Evolutionary conservation across 2,329 filamentous ascomycete species (phyloP).

Genomic region (Calonectria honghensis): DNA sequence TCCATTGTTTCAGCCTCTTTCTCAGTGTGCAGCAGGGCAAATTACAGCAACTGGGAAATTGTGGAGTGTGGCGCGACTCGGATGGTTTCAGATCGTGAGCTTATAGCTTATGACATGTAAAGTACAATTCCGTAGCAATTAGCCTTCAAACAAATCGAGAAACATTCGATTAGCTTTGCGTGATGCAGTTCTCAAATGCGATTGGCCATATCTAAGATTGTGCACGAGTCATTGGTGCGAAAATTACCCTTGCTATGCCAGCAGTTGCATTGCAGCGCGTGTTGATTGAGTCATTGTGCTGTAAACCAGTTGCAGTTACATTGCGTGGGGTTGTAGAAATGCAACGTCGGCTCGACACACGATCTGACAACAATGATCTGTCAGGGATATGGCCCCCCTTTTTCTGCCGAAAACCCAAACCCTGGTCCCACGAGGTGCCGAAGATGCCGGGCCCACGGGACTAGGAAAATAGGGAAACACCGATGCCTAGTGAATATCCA

Average conservation of each 20-base stretch:
- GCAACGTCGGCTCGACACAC: constrained; percentile 5
- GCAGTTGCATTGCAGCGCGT: not conserved
- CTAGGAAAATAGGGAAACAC: not conserved
- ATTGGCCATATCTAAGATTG: not conserved
- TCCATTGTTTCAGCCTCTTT: not conserved
- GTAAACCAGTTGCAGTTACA: not conserved
- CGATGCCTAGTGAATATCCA: not conserved
- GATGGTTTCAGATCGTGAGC: not conserved
- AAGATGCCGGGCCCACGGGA: not conserved
- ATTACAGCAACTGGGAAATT: not conserved
- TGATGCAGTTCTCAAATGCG: not conserved
- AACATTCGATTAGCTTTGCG: not conserved
- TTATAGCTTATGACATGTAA: not conserved
- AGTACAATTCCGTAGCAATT: not conserved
- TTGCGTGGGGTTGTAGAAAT: constrained; percentile 1
- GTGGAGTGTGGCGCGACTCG: not conserved
- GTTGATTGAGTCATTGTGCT: not conserved
- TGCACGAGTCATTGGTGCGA: not conserved
- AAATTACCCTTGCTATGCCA: too few species aligned
- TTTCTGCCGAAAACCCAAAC: not conserved
- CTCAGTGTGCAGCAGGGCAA: not conserved
- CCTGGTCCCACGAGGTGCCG: constrained; percentile 5
- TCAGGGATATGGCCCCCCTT: not conserved
- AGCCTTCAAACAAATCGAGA: not conserved
- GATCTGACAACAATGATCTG: constrained; percentile 9